Evolutionary conservation across 2,329 filamentous ascomycete genomes (phyloP).

Genomic region (Claviceps spartinae): DNA sequence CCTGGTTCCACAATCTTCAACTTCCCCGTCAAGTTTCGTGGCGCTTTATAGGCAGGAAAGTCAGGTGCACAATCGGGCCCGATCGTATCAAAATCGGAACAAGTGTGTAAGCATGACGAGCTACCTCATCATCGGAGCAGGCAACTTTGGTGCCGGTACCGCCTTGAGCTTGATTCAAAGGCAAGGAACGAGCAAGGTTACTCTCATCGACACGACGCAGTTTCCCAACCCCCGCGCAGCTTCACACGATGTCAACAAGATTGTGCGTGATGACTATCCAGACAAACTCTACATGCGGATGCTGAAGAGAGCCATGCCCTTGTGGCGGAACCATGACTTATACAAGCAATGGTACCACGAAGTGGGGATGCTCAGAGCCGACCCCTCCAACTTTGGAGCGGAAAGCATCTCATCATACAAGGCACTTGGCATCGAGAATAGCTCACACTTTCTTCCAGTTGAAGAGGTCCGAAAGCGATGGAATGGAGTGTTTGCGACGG

Average conservation of each 20-base stretch:
- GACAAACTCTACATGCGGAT: conserved; percentile 27
- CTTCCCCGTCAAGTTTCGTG: not conserved
- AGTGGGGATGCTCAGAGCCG: conserved; percentile 38
- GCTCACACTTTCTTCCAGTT: conserved; percentile 26
- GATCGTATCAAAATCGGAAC: not conserved
- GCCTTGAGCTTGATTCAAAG: conserved; percentile 21
- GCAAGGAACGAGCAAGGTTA: conserved; percentile 16
- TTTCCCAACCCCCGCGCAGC: conserved; percentile 26
- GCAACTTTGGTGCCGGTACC: conserved; percentile 31
- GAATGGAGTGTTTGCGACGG: conserved; percentile 42
- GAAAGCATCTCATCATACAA: conserved; percentile 27
- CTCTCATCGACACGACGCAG: conserved; percentile 22
- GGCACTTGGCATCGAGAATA: conserved; percentile 25
- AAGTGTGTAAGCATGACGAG: conserved; percentile 5
- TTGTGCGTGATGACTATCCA: conserved; percentile 28
- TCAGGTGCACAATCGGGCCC: not conserved
- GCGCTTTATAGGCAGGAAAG: not conserved
- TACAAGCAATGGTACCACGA: conserved; percentile 41
- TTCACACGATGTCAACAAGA: conserved; percentile 35
- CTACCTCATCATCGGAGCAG: conserved; percentile 27
- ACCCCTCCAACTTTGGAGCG: conserved; percentile 28
- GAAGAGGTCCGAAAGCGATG: conserved; percentile 41
- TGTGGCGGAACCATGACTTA: conserved; percentile 30
- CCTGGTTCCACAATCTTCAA: not conserved
- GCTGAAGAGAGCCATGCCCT: conserved; percentile 25